Evolutionary conservation across 768 basidiomycete species (phyloP), one percentile per base, ranked within the genome.

Genomic region (Infundibulicybe gibba): DNA sequence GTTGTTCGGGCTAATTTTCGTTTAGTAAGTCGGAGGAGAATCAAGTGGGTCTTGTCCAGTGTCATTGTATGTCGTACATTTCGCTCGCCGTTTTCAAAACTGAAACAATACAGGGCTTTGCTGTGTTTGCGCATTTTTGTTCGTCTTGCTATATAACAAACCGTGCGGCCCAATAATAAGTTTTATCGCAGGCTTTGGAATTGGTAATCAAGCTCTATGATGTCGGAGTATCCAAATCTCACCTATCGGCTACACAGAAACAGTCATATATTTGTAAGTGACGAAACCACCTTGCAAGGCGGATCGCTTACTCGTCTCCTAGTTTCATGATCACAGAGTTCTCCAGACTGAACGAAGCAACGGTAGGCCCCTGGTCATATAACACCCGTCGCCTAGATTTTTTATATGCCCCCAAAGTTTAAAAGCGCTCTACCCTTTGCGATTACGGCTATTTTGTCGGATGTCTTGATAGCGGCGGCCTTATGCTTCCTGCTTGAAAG

Each of bases 381-480:
- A 38, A 42, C 32, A 39, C 31, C 14, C 47, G 25, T 25, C 10
- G 35, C 4, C 35, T 17, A 30, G 41, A 21, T 19, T 11, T 17
- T 33, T 14, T 20, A 31, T 37, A 34, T 25, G 20, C 44, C 32
- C 42, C 12, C 37, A 5, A 40, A 73, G 72, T 58, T 64, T 15
- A 59, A 53, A 12, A 61, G 63, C 5, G 72, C 67, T 2, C 52
- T 74, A 14, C 77, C 77, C 3, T 77, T 78, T 52, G 75, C 68
- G 4, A 47, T 74, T 13, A 61, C 61, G 12, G 71, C 74, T 11
- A 66, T 78, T 16, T 37, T 72, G 33, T 77, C 76, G 6, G 77
- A 79, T 50, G 60, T 78, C 21, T 47, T 68, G 12, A 74, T 79
- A 45, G 70, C 75, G 9, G 54, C 49, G 3, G 65, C 69, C 5